A percentile compares a stretch with the other conserved stretches of the same genome.
phyloP scores from a whole-genome alignment of 352 stramenopile species.

The Globisporangium solare region DNA sequence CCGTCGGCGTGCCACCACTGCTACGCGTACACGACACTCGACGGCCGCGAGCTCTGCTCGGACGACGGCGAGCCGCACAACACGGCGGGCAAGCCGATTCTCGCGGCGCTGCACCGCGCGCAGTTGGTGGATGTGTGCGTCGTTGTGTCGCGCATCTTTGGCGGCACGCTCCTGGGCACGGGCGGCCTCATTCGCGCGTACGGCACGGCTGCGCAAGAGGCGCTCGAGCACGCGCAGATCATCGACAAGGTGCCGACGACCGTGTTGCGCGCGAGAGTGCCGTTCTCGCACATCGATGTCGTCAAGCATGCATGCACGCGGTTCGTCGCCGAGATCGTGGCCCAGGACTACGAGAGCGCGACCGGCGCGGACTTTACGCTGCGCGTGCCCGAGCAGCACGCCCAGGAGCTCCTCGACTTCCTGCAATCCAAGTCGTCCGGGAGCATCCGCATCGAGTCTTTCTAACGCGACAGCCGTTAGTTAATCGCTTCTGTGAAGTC shows the following conservation, averaged over 20 bases:
- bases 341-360: conserved; percentile 29
- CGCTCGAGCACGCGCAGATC: conserved; percentile 47
- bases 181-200: conserved; percentile 75
- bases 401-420: conserved; percentile 27
- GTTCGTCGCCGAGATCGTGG: conserved; percentile 36
- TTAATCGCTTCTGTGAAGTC: not conserved
- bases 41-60: conserved; percentile 53
- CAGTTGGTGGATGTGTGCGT: conserved; percentile 69
- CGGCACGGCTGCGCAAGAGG: conserved; percentile 46
- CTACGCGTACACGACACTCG: conserved; percentile 55
- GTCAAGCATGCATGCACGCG: conserved; percentile 45
- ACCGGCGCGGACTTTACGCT: conserved; percentile 35
- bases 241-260: conserved; percentile 45
- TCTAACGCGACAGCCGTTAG: not conserved
- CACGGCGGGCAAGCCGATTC: conserved; percentile 64
- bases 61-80: conserved; percentile 76
- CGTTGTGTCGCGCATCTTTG: conserved; percentile 72
- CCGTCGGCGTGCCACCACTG: conserved; percentile 70
- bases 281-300: conserved; percentile 33
- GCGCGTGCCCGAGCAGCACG: conserved; percentile 30
- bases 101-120: conserved; percentile 47
- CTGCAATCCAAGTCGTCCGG: conserved; percentile 47
- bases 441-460: conserved; percentile 13
- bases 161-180: conserved; percentile 64
- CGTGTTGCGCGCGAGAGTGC: conserved; percentile 23